Evolutionary conservation across 1,139 yeast species (phyloP), one percentile per base, ranked within the genome.

Genomic region (Hansenula sp.): DNA sequence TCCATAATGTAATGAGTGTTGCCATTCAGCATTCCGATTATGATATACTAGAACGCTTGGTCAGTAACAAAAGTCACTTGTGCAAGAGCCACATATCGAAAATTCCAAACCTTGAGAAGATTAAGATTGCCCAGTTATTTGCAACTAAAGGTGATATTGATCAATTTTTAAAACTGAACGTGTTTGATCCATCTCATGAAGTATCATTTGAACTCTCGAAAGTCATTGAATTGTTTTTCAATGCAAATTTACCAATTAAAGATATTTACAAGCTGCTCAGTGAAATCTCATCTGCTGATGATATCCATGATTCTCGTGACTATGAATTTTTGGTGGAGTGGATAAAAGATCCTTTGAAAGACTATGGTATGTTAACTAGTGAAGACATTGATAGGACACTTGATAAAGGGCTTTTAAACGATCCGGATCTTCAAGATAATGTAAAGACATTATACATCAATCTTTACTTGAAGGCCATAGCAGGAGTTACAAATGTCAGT

Each of bases 401-500:
- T 10, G 24, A 36, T 27, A 8, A 15, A 5, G 3, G 4, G 6
- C 17, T 36, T 3, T 25, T 36, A 3, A 5, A 36, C 6, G 12
- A 24, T 5, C 5, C 7, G 1, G 32, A 34, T 2, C 19, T 46
- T 4, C 11, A 25, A 3, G 8, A 6, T 4, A 24, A 33, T 1
- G 28, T 41, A 12, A 46, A 47, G 30, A 10, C 37, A 9, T n/a
- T 55, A 10, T 45, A 46, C 18, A 31, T 46, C 25, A 48, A 49
- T 29, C n/a, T 44, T 6, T 37, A 47, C 0, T 28, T 53, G 9
- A 44, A 36, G 7, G 41, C 57, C 0, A 28, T 50, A 1, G 36
- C 50, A 0, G 37, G 32, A 1, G 7, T 38, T 0, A 47, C 55
- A 15, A 55, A 53, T 33, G 38, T 42, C 7, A 50, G 55, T 0